Base-by-base conservation (phyloP, 108 stramenopile genomes). In the Cylindrotheca closterium region DNA sequence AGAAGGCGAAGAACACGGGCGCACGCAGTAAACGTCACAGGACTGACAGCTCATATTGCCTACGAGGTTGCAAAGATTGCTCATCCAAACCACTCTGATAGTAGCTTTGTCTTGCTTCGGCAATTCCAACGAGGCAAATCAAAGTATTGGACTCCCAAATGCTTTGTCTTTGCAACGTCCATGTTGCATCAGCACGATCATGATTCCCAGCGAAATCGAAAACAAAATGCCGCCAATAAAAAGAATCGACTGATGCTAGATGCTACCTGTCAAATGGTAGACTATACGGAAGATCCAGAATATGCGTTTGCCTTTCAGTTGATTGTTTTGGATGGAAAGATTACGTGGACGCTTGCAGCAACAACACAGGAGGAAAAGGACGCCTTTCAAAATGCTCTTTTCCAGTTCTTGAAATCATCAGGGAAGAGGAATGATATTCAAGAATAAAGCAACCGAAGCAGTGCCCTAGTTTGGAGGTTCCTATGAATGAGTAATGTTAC, bases 41-140 rank as follows among this genome's bases (percentile, higher is more conserved):
- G 89, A 19, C 54, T 90, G 58, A 90, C 89, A 47, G 89, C 89
- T 0, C 69, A 82, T 65, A 52, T 90, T 17, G 60, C 68, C 19
- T 79, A 81, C 60, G 50, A 73, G 19, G 80, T 87, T 4, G 85
- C 89, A 10, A 33, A 46, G 12, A 57, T 49, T 50, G 54, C 60
- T 4, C 26, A 47, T 58, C 28, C 48, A 19, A 15, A 0, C 0
- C 0, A 25, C n/a, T 26, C 7, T 4, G 25, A 33, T 29, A 52
- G n/a, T 26, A 45, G 58, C 19, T 37, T 19, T 12, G 3, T 49
- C 19, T 5, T 32, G 0, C 29, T 15, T 19, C 32, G 22, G 8
- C 24, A 46, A 48, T 31, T 24, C 8, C 12, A 22, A 29, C 18
- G 27, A 7, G 27, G 31, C 22, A 21, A 23, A 47, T 21, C 18